Base-by-base conservation (phyloP, 148 eudicot genomes). In the Limonium bicolor region DNA sequence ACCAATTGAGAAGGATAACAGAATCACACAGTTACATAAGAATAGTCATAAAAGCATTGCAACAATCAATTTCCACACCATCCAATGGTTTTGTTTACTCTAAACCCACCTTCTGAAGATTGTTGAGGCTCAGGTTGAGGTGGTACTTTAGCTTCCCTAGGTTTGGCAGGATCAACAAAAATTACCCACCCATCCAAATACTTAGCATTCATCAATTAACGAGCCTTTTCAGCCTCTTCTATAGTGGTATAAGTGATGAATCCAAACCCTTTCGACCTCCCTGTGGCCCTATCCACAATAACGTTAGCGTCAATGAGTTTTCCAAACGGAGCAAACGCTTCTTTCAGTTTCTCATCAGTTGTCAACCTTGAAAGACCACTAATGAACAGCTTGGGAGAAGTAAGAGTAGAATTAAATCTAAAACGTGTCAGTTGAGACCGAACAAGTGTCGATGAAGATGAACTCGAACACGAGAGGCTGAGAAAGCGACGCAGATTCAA, bases 151-250 rank as follows among this genome's bases (percentile, higher is more conserved):
- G 71, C 36, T 52, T 75, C 85, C 63, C 72, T 75, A 18, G 87
- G 82, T 42, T 61, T 90, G 4, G 99, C 94, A 23, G 99, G 99
- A 29, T 84, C 95, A 19, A 85, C 93, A 69, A 90, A 90, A 29
- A 85, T 85, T 46, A 90, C 99, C 99, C 95, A 90, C 15, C 99
- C 99, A 51, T 90, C 99, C 63, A 90, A 53, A 53, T 61, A 90
- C 62, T 78, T 73, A 22, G 79, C 93, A 34, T 85, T 81, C 95
- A 90, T 84, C 43, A 54, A 82, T 53, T 73, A 76, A 12, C 76
- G 72, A 27, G 99, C 99, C 45, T 55, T 71, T 50, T 90, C 76
- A 15, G 99, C 99, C 54, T 90, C 94, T 67, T 90, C 99, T 39
- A 85, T 62, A 6, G 67, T 64, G 27, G 71, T 70, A 57, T 73